A percentile compares a stretch with the other conserved stretches of the same genome.
Conservation (phyloP, 306 rosid species). For the Cicer arietinum region DNA sequence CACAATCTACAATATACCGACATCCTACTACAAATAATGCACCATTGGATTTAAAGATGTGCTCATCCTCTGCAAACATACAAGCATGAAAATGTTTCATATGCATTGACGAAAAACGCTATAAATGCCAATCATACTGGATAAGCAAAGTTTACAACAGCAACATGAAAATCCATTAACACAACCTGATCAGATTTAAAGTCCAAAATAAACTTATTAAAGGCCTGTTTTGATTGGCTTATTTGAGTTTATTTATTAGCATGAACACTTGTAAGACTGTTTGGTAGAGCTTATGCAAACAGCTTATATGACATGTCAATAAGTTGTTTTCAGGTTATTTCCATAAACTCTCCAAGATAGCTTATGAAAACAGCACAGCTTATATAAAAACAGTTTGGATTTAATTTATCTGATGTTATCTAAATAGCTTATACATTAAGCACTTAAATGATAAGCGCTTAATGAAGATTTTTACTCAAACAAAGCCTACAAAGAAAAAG, state of each 20-base stretch:
- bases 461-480: too few species aligned
- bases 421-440: too few species aligned
- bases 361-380: too few species aligned
- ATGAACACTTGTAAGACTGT: too few species aligned
- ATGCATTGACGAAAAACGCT: neutral
- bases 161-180: slow-evolving; percentile 23
- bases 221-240: neutral
- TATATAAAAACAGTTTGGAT: too few species aligned
- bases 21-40: slow-evolving; percentile 14
- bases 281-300: too few species aligned
- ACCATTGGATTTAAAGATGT: slow-evolving; percentile 28
- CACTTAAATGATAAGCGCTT: too few species aligned
- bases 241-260: too few species aligned
- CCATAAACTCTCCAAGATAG: too few species aligned
- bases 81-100: slow-evolving; percentile 9
- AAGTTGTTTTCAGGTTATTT: too few species aligned
- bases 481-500: neutral
- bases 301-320: too few species aligned
- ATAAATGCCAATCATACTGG: slow-evolving; percentile 31
- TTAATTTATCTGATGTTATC: too few species aligned
- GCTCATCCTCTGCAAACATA: slow-evolving; percentile 17
- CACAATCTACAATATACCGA: neutral
- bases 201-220: neutral
- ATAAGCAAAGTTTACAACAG: slow-evolving; percentile 7
- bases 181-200: neutral